Evolutionary conservation across 148 eudicot genomes (phyloP), one percentile per base, ranked within the genome.

Genomic region (Nepenthes gracilis): DNA sequence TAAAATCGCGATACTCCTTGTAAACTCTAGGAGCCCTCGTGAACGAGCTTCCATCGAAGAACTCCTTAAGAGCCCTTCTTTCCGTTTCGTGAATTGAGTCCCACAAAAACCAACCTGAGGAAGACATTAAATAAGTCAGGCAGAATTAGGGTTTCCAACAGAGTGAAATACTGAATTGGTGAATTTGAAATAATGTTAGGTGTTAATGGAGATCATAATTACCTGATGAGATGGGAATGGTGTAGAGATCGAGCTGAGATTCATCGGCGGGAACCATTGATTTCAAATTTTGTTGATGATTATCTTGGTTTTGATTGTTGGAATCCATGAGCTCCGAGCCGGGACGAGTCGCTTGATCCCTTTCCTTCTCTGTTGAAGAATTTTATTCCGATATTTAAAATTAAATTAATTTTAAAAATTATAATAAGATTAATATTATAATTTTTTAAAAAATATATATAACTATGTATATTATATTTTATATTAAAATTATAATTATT

Each of bases 81-180:
- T 94, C 99, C 0, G 76, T 78, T 52, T 94, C 95, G 75, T 94
- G 95, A 37, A 94, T 86, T 34, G 82, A 81, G 13, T 78, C 80
- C 99, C 99, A 94, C 0, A 84, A 70, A 57, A 94, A 94, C 99
- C 99, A 94, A 62, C 87, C 99, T 94, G 71, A 53, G 68, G 54
- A 34, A 70, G 11, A 49, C 23, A 23, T 23, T 23, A 23, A 23
- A 0, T 23, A 23, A 23, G 23, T 23, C 23, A 23, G 23, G 23
- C 23, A 36, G 11, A 36, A 6, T 52, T 35, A 32, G 9, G 32
- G 47, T 48, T 50, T 33, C 2, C 5, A 23, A 23, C 23, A 23
- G 2, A 36, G 49, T 0, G 45, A 40, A 40, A 40, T 4, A 57
- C 37, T 36, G 2, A 55, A 2, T 11, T 13, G 47, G 36, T n/a